A percentile compares a stretch with the other conserved stretches of the same genome.
phyloP scores from a whole-genome alignment of 2,329 filamentous ascomycete genomes.

The Fusarium guadeloupense region DNA sequence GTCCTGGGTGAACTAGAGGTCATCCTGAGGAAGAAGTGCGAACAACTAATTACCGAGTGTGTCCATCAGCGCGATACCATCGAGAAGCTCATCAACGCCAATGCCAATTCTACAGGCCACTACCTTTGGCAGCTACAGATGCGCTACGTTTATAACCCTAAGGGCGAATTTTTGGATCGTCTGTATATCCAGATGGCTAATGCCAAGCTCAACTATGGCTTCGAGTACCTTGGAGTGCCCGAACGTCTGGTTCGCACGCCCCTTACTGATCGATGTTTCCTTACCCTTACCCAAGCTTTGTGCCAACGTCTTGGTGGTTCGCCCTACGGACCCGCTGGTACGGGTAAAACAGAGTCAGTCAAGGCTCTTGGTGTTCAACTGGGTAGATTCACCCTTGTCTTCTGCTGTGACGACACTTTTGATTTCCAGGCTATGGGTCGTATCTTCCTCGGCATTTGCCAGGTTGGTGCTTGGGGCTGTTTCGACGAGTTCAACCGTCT shows the following conservation, averaged over 20 bases:
- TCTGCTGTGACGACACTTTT: slow-evolving; percentile 99
- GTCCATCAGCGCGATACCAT: slow-evolving; percentile 97
- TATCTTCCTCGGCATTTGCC: slow-evolving; percentile 98
- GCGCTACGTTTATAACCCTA: slow-evolving; percentile 89
- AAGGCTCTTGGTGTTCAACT: slow-evolving; percentile 97
- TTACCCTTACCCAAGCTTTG: slow-evolving; percentile 94
- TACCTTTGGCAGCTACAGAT: slow-evolving; percentile 96
- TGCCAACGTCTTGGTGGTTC: slow-evolving; percentile 96
- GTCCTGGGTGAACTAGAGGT: slow-evolving; percentile 90
- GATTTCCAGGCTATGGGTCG: slow-evolving; percentile 99
- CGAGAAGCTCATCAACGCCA: slow-evolving; percentile 80
- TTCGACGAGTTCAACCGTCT: slow-evolving; percentile 99
- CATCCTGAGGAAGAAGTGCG: slow-evolving; percentile 93
- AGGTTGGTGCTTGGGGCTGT: slow-evolving; percentile 99
- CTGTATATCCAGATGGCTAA: slow-evolving; percentile 97
- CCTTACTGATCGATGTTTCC: slow-evolving; percentile 96
- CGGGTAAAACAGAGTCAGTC: slow-evolving; percentile 98
- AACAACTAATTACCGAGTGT: slow-evolving; percentile 98
- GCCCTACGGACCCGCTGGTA: slow-evolving; percentile 96
- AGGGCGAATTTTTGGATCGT: slow-evolving; percentile 83
- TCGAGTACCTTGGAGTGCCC: slow-evolving; percentile 96
- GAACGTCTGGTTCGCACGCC: slow-evolving; percentile 96
- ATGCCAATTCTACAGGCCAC: slow-evolving; percentile 79
- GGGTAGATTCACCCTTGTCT: slow-evolving; percentile 96
- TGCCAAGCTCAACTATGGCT: slow-evolving; percentile 92